These are phyloP conservation scores for Penicillium palitans DNA, from an alignment of 2,329 filamentous ascomycete genomes.

Conservation along the genomic window DNA sequence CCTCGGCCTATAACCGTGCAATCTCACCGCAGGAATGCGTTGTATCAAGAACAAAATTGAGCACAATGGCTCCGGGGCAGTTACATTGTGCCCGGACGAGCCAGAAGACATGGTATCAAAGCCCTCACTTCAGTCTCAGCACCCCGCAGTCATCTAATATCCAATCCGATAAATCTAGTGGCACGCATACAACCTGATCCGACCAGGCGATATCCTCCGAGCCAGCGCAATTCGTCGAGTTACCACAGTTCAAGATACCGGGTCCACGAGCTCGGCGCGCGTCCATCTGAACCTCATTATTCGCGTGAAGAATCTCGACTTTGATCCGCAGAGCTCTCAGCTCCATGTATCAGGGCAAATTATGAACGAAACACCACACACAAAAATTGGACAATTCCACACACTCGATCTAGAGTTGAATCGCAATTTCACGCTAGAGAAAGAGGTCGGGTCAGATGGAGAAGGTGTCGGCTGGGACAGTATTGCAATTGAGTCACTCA, in stretches of 20 bases:
- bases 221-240: constrained; percentile 68
- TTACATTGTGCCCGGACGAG: constrained; percentile 69
- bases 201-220: constrained; percentile 63
- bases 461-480: constrained; percentile 75
- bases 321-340: constrained; percentile 66
- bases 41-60: constrained; percentile 68
- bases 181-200: constrained; percentile 74
- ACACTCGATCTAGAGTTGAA: constrained; percentile 83
- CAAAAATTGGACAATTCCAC: constrained; percentile 67
- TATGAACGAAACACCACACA: constrained; percentile 65
- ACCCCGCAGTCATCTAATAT: constrained; percentile 8
- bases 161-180: constrained; percentile 50
- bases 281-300: constrained; percentile 67
- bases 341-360: constrained; percentile 69
- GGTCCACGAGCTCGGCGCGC: constrained; percentile 62
- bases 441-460: constrained; percentile 57
- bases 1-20: background rate
- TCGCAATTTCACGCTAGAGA: constrained; percentile 83
- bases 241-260: constrained; percentile 59
- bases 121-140: background rate
- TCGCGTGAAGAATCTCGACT: constrained; percentile 65
- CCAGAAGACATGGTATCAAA: constrained; percentile 69
- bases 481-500: constrained; percentile 74
- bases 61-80: constrained; percentile 64
- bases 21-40: constrained; percentile 53